Base-by-base conservation (phyloP, 345 rosid species). In the Raphanus raphanistrum region DNA sequence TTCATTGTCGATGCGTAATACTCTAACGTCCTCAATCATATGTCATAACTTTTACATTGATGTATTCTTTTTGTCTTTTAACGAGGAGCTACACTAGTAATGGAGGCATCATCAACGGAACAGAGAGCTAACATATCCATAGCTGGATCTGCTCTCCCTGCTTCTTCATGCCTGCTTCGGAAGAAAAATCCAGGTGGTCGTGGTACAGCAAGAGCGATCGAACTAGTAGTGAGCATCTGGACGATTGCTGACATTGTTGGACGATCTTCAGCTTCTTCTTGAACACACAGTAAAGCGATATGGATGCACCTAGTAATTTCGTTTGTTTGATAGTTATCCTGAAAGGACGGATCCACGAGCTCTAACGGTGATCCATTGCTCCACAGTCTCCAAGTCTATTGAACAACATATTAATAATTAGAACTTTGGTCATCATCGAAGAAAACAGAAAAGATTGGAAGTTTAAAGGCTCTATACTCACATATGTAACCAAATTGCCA, bases 251-350 rank as follows among this genome's bases (percentile, higher is more conserved):
- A 76, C 87, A 88, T 83, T n/a, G 85, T 71, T 7, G 89, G 91
- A 33, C 84, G 84, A 4, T 59, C 71, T 15, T 76, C 68, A 52
- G 77, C 81, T 11, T 87, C 85, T 73, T 84, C 91, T 55, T 86
- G 86, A 57, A 84, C 81, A 38, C 90, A 87, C 21, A 85, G 50
- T 27, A 84, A 71, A 3, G 83, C 86, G 0, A 87, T 72, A 25
- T 87, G 87, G 8, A 84, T 83, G 76, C 86, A 87, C 68, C 89
- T 84, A 0, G 63, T 83, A 4, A 84, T 76, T 80, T 86, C 81
- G 12, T 58, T 45, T 71, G 13, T 79, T 75, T 72, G 79, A 8
- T 45, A 84, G 36, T 66, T 84, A 36, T 68, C 77, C 25, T 66
- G 74, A 8, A 77, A 62, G 11, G 70, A 35, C 0, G 43, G 64